These are phyloP conservation scores for Colletotrichum sp. DNA, from an alignment of 2,329 filamentous ascomycete species.

Conservation along the genomic window DNA sequence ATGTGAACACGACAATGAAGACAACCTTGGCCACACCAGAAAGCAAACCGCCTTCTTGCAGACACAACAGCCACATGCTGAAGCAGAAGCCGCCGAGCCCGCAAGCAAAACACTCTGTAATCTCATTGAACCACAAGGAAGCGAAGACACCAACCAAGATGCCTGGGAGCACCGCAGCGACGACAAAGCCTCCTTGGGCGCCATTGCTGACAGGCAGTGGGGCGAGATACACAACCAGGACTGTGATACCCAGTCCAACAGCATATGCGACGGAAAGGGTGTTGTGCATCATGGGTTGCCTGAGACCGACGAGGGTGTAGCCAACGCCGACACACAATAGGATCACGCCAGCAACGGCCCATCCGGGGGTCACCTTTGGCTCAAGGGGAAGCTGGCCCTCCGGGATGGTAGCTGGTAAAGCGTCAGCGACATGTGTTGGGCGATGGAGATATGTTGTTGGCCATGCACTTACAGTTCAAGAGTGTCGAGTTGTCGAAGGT, in stretches of 20 bases:
- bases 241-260: slow-evolving; percentile 73
- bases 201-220: slow-evolving; percentile 74
- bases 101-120: slow-evolving; percentile 83
- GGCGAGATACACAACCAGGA: slow-evolving; percentile 91
- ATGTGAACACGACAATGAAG: slow-evolving; percentile 76
- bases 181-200: slow-evolving; percentile 85
- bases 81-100: slow-evolving; percentile 85
- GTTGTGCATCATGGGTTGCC: slow-evolving; percentile 78
- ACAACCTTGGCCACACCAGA: slow-evolving; percentile 62
- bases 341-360: slow-evolving; percentile 79
- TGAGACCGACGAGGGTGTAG: slow-evolving; percentile 81
- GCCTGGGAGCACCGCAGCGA: slow-evolving; percentile 77
- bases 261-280: slow-evolving; percentile 82
- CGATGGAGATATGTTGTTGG: background rate
- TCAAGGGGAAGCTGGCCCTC: slow-evolving; percentile 69
- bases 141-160: slow-evolving; percentile 75
- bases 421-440: background rate
- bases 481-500: slow-evolving; percentile 32
- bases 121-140: slow-evolving; percentile 76
- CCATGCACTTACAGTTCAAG: slow-evolving; percentile 35
- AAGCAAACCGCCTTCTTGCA: slow-evolving; percentile 79
- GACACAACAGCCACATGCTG: slow-evolving; percentile 87
- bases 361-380: slow-evolving; percentile 79
- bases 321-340: slow-evolving; percentile 74
- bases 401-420: slow-evolving; percentile 46